Base-by-base conservation (phyloP, 202 grass and related monocot species). In the Eragrostis tef region DNA sequence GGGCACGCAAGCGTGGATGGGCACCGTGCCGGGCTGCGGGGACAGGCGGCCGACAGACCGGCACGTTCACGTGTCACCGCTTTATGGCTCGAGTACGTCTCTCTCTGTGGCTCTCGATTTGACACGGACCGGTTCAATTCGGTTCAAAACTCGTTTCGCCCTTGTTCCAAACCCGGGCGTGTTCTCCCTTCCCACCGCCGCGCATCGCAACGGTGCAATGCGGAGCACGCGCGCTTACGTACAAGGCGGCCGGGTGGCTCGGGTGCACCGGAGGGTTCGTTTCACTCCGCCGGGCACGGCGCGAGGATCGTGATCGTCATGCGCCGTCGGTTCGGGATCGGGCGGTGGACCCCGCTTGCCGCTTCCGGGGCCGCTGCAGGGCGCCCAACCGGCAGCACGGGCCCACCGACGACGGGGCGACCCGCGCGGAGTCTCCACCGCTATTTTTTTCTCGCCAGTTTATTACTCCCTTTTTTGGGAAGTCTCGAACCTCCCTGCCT, bases 1-100 rank as follows among this genome's bases (percentile, higher is more conserved):
- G 15, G 17, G 4, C 8, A 27, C 25, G 9, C 70, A n/a, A 42
- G 14, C 39, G 7, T 6, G 3, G 26, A 11, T 14, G 11, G 4
- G 16, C 8, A 41, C 7, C 21, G 11, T 2, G 34, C 6, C 14
- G 64, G 64, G 16, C 7, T 15, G 16, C 17, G 88, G 71, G 70
- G 90, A 93, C 90, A 90, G 60, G 71, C 48, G 11, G 9, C 87
- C 87, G 90, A 93, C 90, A 93, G 54, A 12, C 50, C 73, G 80
- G 80, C 88, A 87, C 66, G 3, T 49, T 50, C 90, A 83, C 87
- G 63, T 73, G 90, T 75, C 73, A 9, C 47, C 34, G 47, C 73
- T 78, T 46, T 52, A 71, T 62, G 71, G 44, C 54, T 11, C 54
- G 54, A 19, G 20, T 9, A 53, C 51, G 51, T 53, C 17, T 31